Percentiles rank a stretch among this genome's conserved stretches.
Conservation (phyloP, 257 asterid species). For the Solanum habrochaites region DNA sequence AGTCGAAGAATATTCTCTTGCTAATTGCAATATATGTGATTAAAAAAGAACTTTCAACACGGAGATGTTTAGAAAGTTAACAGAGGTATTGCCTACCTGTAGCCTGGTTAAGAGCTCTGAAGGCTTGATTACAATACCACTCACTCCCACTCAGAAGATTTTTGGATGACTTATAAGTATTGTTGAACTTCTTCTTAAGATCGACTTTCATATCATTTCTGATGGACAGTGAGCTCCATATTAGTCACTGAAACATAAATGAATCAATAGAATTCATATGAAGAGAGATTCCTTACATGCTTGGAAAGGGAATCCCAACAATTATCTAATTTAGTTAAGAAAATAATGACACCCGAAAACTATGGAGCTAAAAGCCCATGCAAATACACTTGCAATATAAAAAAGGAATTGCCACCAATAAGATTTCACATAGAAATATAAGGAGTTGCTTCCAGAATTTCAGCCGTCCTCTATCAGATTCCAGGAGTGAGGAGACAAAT, state of each 20-base stretch:
- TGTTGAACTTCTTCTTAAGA: constrained; percentile 86
- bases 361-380: background rate
- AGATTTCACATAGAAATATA: background rate
- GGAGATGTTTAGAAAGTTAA: background rate
- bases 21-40: background rate
- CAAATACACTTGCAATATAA: background rate
- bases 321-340: constrained; percentile 68
- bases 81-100: constrained; percentile 35
- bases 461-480: background rate
- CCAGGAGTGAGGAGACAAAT: background rate
- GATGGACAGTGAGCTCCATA: constrained; percentile 15
- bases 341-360: constrained; percentile 9
- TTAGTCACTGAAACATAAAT: constrained; percentile 4
- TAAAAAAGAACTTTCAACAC: background rate
- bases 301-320: constrained; percentile 97
- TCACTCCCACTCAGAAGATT: constrained; percentile 78
- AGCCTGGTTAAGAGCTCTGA: constrained; percentile 98
- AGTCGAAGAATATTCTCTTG: background rate
- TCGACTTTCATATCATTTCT: constrained; percentile 73
- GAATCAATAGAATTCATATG: constrained; percentile 4
- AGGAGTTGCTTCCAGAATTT: background rate
- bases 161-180: constrained; percentile 54
- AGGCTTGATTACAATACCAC: constrained; percentile 97
- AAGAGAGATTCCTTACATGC: constrained; percentile 45
- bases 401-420: background rate